A percentile compares a stretch with the other conserved stretches of the same genome.
Conservation (phyloP, 495 filamentous ascomycete genomes). For the Lasiosphaeria miniovina region DNA sequence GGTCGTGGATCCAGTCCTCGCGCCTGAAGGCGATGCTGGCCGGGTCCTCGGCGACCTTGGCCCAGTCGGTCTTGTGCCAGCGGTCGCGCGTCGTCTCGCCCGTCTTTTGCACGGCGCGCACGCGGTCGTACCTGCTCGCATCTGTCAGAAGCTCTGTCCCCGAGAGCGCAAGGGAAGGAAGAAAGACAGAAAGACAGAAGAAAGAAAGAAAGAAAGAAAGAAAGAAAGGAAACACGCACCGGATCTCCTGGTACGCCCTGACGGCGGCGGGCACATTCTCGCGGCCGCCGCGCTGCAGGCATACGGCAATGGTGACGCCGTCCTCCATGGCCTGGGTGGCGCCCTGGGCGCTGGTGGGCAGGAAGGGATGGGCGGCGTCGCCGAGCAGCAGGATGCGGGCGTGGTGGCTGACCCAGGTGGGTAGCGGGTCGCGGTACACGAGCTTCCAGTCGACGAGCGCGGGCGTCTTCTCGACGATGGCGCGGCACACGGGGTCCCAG, state of each 20-base stretch:
- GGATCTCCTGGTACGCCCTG: conserved; percentile 48
- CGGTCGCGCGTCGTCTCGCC: conserved; percentile 52
- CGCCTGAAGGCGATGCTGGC: conserved; percentile 52
- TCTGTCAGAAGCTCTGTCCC: not conserved
- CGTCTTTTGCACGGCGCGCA: conserved; percentile 49
- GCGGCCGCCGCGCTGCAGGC: conserved; percentile 54
- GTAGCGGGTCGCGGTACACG: conserved; percentile 63
- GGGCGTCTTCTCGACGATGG: conserved; percentile 60
- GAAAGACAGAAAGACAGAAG: not conserved
- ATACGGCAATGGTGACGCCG: conserved; percentile 56
- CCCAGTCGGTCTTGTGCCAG: conserved; percentile 59
- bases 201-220: not conserved
- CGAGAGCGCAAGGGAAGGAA: not conserved
- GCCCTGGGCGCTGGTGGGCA: conserved; percentile 61
- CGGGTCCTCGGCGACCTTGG: conserved; percentile 47
- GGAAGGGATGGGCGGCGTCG: conserved; percentile 63
- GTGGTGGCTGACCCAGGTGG: conserved; percentile 58
- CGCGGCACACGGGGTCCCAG: conserved; percentile 58
- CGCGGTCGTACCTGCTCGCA: conserved; percentile 41
- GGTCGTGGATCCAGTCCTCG: conserved; percentile 56
- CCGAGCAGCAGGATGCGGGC: conserved; percentile 57
- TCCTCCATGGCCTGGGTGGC: conserved; percentile 68
- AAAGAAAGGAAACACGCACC: conserved; percentile 22
- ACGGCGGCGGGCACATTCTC: conserved; percentile 45
- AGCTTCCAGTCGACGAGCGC: conserved; percentile 64